Conservation (phyloP, 192 early-diverging fungal species). For the Dissophora ornata region DNA sequence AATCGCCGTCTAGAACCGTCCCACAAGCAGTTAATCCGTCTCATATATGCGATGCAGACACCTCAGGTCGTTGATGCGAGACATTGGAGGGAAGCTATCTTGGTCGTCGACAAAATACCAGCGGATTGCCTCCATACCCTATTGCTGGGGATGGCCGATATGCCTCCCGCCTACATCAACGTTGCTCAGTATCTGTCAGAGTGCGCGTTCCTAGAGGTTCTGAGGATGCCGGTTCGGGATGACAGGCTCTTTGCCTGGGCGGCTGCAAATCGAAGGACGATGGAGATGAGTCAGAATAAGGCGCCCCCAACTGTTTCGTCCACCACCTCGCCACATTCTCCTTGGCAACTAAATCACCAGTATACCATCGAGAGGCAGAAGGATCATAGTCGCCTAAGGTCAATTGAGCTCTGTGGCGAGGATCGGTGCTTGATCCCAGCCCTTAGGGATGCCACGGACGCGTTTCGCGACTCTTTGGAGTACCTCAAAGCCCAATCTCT, state of each 20-base stretch:
- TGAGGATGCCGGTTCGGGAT: slow-evolving; percentile 41
- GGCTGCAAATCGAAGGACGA: background rate
- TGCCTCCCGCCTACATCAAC: slow-evolving; percentile 24
- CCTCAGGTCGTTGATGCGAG: slow-evolving; percentile 48
- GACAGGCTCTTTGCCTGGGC: slow-evolving; percentile 39
- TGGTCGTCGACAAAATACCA: slow-evolving; percentile 34
- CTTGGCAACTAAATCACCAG: slow-evolving; percentile 20
- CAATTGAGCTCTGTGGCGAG: slow-evolving; percentile 45
- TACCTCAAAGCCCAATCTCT: slow-evolving; percentile 26
- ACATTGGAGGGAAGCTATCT: slow-evolving; percentile 39
- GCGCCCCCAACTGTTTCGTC: too few species aligned
- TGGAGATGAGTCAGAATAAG: background rate
- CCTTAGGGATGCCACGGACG: slow-evolving; percentile 25
- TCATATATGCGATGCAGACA: slow-evolving; percentile 42
- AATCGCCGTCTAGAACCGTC: slow-evolving; percentile 1
- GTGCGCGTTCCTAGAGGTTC: slow-evolving; percentile 19
- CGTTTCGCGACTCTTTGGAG: slow-evolving; percentile 43
- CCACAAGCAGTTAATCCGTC: slow-evolving; percentile 16
- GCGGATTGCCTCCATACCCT: slow-evolving; percentile 26
- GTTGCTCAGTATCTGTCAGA: slow-evolving; percentile 13
- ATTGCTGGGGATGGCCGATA: slow-evolving; percentile 24
- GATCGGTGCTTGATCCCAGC: slow-evolving; percentile 32
- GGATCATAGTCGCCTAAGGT: slow-evolving; percentile 7
- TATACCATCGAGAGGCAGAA: background rate
- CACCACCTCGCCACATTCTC: background rate